These are phyloP conservation scores for Mycena floridula DNA, from an alignment of 768 basidiomycete genomes.

Conservation along the genomic window DNA sequence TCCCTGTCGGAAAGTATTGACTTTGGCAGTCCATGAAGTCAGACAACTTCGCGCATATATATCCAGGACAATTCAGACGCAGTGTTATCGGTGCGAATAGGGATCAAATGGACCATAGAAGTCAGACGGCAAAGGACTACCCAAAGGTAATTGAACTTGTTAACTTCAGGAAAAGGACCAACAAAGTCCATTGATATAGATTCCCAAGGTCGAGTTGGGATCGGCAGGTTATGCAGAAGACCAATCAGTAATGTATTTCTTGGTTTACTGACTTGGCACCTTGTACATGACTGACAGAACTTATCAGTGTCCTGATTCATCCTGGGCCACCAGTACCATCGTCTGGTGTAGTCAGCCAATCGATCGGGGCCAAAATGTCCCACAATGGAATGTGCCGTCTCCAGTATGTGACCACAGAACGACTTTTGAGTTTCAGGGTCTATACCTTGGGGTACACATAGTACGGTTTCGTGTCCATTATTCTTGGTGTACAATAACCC, in stretches of 20 bases:
- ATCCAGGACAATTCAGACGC: slow-evolving; percentile 8
- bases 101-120: slow-evolving; percentile 13
- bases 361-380: slow-evolving; percentile 2
- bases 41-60: slow-evolving; percentile 9
- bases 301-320: not conserved
- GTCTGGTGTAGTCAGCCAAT: slow-evolving; percentile 18
- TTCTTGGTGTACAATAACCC: too few species aligned
- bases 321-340: slow-evolving; percentile 12
- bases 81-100: slow-evolving; percentile 1
- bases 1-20: slow-evolving; percentile 19
- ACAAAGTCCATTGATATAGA: slow-evolving; percentile 19
- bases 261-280: not conserved
- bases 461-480: too few species aligned
- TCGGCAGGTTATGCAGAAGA: not conserved
- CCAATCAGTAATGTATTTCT: not conserved
- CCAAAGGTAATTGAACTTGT: slow-evolving; percentile 14
- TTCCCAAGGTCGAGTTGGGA: slow-evolving; percentile 12
- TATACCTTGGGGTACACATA: too few species aligned
- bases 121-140: slow-evolving; percentile 14
- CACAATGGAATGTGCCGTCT: not conserved
- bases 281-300: not conserved
- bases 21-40: slow-evolving; percentile 13
- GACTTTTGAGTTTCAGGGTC: too few species aligned
- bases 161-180: slow-evolving; percentile 15
- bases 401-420: too few species aligned